Evolutionary conservation across 352 stramenopile genomes (phyloP).

Genomic region (Phytophthora macrochlamydospora): DNA sequence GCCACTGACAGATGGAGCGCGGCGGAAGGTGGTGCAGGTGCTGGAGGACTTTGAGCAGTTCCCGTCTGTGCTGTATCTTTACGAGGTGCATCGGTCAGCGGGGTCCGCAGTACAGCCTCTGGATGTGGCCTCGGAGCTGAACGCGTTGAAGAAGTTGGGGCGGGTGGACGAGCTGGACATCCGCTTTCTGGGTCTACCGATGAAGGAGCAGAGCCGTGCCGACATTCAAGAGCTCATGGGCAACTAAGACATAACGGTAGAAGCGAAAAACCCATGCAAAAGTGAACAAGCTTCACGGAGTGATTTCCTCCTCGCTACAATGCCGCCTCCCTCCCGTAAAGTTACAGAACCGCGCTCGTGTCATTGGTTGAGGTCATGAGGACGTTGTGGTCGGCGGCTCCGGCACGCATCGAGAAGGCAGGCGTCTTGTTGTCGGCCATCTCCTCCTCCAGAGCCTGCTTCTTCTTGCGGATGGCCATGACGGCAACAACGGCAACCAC

Average conservation of each 20-base stretch:
- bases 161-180: conserved; percentile 52
- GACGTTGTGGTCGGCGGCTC: conserved; percentile 29
- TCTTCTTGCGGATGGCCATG: conserved; percentile 57
- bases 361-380: conserved; percentile 57
- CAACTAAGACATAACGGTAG: conserved; percentile 15
- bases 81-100: conserved; percentile 44
- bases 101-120: conserved; percentile 30
- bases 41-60: conserved; percentile 67
- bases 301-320: conserved; percentile 18
- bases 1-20: conserved; percentile 31
- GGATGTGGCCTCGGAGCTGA: conserved; percentile 51
- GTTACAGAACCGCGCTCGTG: conserved; percentile 49
- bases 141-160: conserved; percentile 50
- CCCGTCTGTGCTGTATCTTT: conserved; percentile 49
- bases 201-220: conserved; percentile 45
- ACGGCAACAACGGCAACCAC: conserved; percentile 50
- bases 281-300: conserved; percentile 10
- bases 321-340: background rate
- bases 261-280: background rate
- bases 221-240: conserved; percentile 61
- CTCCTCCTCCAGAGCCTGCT: conserved; percentile 51
- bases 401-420: conserved; percentile 20
- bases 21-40: conserved; percentile 38
- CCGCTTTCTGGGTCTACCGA: conserved; percentile 50
- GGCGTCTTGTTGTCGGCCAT: conserved; percentile 61